Evolutionary conservation across 2,329 filamentous ascomycete genomes (phyloP).

Genomic region (Diplodia seriata): DNA sequence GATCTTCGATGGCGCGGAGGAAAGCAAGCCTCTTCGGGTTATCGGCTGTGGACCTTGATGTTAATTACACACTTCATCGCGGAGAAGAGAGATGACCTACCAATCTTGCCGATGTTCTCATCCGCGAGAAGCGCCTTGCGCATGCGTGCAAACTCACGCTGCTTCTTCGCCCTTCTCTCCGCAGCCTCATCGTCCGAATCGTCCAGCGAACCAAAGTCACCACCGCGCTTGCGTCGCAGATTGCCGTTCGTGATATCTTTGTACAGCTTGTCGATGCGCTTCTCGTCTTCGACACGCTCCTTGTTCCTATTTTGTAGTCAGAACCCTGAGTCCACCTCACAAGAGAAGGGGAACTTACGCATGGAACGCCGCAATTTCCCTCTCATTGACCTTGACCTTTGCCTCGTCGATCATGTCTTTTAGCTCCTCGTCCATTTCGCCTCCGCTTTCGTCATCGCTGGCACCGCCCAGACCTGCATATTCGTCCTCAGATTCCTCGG

Average conservation of each 20-base stretch:
- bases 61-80: neutral
- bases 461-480: constrained; percentile 92
- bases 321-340: constrained; percentile 29
- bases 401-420: constrained; percentile 88
- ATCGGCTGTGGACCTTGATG: constrained; percentile 60
- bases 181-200: constrained; percentile 85
- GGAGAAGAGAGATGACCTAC: constrained; percentile 32
- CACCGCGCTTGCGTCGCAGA: constrained; percentile 78
- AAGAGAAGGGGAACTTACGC: constrained; percentile 68
- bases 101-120: constrained; percentile 86
- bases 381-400: constrained; percentile 77
- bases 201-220: constrained; percentile 80
- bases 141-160: constrained; percentile 88
- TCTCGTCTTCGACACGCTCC: constrained; percentile 80
- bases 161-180: constrained; percentile 80
- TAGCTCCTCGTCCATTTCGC: constrained; percentile 76
- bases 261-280: constrained; percentile 87
- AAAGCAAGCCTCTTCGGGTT: constrained; percentile 91
- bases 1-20: constrained; percentile 86
- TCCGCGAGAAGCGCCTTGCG: constrained; percentile 86
- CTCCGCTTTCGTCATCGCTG: constrained; percentile 83
- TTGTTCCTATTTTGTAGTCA: constrained; percentile 65
- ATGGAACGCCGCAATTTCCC: constrained; percentile 82
- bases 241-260: constrained; percentile 90
- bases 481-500: constrained; percentile 97